Conservation (phyloP, 306 rosid species). For the Crotalaria pallida region DNA sequence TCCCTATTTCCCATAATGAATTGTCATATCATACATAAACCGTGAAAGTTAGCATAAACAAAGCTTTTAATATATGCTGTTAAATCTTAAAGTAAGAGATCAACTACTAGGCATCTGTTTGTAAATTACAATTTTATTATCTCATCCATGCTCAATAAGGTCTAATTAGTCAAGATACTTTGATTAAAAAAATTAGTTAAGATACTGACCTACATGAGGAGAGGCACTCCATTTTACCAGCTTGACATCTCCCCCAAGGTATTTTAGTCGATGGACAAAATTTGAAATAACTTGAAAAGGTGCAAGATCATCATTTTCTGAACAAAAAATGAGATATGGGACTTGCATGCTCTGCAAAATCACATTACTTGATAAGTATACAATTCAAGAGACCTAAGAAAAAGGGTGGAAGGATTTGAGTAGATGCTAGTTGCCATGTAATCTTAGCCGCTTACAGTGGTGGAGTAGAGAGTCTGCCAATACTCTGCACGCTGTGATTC, state of each 20-base stretch:
- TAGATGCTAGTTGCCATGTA: background rate
- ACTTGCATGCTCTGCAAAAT: slow-evolving; percentile 74
- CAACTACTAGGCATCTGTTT: background rate
- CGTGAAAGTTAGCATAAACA: background rate
- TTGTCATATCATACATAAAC: background rate
- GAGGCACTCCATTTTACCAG: slow-evolving; percentile 74
- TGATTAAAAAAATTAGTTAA: slow-evolving; percentile 10
- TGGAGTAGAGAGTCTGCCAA: slow-evolving; percentile 89
- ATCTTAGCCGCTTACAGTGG: slow-evolving; percentile 54
- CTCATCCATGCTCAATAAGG: background rate
- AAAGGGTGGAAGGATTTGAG: background rate
- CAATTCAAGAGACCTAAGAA: slow-evolving; percentile 1
- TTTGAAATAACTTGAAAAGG: slow-evolving; percentile 63
- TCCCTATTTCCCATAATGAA: background rate
- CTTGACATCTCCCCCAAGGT: slow-evolving; percentile 83
- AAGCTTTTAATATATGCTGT: background rate
- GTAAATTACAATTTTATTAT: background rate
- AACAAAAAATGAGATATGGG: slow-evolving; percentile 83
- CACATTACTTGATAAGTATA: slow-evolving; percentile 11
- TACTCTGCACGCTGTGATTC: slow-evolving; percentile 90
- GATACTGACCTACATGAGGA: slow-evolving; percentile 81
- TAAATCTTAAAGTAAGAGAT: background rate
- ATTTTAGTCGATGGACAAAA: slow-evolving; percentile 60
- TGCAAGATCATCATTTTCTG: slow-evolving; percentile 86
- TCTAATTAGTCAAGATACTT: background rate